A percentile compares a stretch with the other conserved stretches of the same genome.
These are phyloP conservation scores for Cutaneotrichosporon spelunceum DNA, from an alignment of 1,284 basidiomycete genomes.

Conservation along the genomic window DNA sequence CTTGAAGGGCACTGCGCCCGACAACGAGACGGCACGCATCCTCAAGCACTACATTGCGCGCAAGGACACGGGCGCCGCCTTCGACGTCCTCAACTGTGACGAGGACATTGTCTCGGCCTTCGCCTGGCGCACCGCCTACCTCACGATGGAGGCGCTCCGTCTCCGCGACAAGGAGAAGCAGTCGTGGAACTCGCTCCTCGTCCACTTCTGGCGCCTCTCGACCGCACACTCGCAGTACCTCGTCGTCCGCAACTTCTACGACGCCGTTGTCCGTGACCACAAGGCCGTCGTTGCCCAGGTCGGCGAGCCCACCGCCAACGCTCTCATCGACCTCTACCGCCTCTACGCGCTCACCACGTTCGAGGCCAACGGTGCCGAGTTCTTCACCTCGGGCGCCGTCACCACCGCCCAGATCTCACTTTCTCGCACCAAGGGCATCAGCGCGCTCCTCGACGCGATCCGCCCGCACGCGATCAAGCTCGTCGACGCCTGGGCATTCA, in stretches of 20 bases:
- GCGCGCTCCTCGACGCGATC: slow-evolving; percentile 15
- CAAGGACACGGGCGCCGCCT: slow-evolving; percentile 51
- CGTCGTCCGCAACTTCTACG: slow-evolving; percentile 26
- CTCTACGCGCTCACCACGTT: slow-evolving; percentile 54
- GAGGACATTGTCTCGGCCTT: slow-evolving; percentile 58
- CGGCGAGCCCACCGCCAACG: slow-evolving; percentile 14
- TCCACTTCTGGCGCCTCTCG: slow-evolving; percentile 26
- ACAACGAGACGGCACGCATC: slow-evolving; percentile 55
- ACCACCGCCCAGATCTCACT: slow-evolving; percentile 37
- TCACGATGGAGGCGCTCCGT: slow-evolving; percentile 49
- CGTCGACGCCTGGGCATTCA: slow-evolving; percentile 56
- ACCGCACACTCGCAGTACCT: slow-evolving; percentile 29
- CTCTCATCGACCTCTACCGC: slow-evolving; percentile 49
- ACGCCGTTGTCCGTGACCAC: slow-evolving; percentile 21
- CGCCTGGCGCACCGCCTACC: slow-evolving; percentile 44
- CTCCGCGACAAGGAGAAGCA: slow-evolving; percentile 36
- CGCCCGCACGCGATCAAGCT: slow-evolving; percentile 43
- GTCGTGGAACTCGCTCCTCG: slow-evolving; percentile 43
- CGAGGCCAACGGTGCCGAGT: slow-evolving; percentile 54
- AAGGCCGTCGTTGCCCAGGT: slow-evolving; percentile 9
- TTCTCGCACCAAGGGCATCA: slow-evolving; percentile 19
- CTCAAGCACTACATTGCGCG: slow-evolving; percentile 43
- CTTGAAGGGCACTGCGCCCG: slow-evolving; percentile 56
- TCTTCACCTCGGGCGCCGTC: slow-evolving; percentile 53
- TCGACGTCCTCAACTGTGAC: slow-evolving; percentile 52